Base-by-base conservation (phyloP, 1,139 yeast species). In the Arxiozyma bovina region DNA sequence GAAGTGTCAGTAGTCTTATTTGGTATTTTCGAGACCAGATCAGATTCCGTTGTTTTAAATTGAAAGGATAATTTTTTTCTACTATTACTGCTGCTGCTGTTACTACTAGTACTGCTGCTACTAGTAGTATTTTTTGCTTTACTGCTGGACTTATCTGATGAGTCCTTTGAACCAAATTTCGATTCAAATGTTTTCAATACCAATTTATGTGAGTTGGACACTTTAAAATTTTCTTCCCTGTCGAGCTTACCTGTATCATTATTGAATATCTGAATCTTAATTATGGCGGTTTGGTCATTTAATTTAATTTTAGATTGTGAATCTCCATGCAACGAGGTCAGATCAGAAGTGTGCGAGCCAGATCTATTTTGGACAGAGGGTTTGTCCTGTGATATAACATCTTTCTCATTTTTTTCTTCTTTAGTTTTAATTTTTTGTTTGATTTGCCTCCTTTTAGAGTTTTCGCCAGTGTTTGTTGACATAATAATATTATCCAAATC, bases 401-500 rank as follows among this genome's bases (percentile, higher is more conserved):
- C 2, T 6, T 42, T 20, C 30, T 25, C 22, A 22, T 41, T 34
- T 8, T 25, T 46, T 20, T 49, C 17, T 8, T 46, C 27, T 27
- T 3, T 22, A 2, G 46, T 27, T 9, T 34, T 34, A 42, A n/a
- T n/a, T n/a, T 34, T n/a, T 17, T 22, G n/a, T n/a, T 47, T 17
- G 17, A 9, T 20, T n/a, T 40, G 34, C 5, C 30, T 30, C 18
- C 42, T 30, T 11, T n/a, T 42, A 1, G 15, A 11, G 8, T 17
- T 44, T 15, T 45, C 18, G 38, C 18, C 23, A 21, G 11, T 38
- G 38, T 38, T 38, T 46, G 49, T 46, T 5, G 49, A 46, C 49
- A 50, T 44, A 20, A 50, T 43, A 23, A 50, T 43, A 30, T 38
- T 40, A 34, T 50, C 48, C 38, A 50, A 44, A n/a, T 50, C 48